Base-by-base conservation (phyloP, 257 asterid genomes). In the Anisodus acutangulus region DNA sequence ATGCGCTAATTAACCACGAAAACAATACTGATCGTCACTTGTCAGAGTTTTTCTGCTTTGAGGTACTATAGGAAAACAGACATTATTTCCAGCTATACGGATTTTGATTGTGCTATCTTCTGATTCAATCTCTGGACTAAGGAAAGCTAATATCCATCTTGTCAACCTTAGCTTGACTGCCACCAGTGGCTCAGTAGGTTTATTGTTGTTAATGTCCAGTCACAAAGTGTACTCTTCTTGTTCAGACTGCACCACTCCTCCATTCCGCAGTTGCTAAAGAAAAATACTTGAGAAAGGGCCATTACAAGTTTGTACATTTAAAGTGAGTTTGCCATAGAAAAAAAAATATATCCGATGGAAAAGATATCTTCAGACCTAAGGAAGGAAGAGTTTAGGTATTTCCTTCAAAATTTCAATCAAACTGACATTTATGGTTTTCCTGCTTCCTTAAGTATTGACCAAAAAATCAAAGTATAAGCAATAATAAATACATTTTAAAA, bases 151-250 rank as follows among this genome's bases (percentile, higher is more conserved):
- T 71, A 10, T n/a, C 39, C 58, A 55, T 13, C 60, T 3, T 41
- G 45, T 41, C 45, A 41, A 71, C 58, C 35, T 71, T 71, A 45
- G 31, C 39, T 45, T 71, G 43, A 74, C 80, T 12, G 10, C 41
- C 79, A 47, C 9, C 80, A 72, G 59, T 47, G 59, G 58, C 80
- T 74, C 60, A 74, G 80, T 22, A n/a, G 60, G 80, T 74, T 74
- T 74, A 51, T 12, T 49, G 12, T 19, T 74, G 80, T 22, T 22
- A 74, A 37, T 49, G 41, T 74, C 45, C 59, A 22, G 43, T 74
- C 55, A 49, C 81, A 74, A 31, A 74, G 62, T 74, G 81, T 74
- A 49, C 45, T 49, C 13, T 22, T 74, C 81, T 22, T 12, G 19
- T 74, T 74, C 60, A 47, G 81, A 49, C 57, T 67, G 74, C 72